Base-by-base conservation (phyloP, 2,329 filamentous ascomycete species). In the Dactylellina leptospora region DNA sequence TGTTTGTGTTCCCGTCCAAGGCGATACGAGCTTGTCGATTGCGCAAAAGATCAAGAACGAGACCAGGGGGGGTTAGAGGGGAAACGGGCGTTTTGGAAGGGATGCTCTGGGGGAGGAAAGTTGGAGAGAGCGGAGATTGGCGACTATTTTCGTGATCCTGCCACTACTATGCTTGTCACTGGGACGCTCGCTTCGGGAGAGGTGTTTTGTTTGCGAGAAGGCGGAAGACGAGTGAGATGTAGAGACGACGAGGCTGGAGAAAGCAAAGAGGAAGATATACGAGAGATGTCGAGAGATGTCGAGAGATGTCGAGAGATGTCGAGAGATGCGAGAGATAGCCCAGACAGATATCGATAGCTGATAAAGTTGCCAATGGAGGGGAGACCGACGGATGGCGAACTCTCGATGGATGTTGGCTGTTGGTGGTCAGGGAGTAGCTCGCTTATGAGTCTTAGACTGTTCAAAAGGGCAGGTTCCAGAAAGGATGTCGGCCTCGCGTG, bases 271-370 rank as follows among this genome's bases (percentile, higher is more conserved):
- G 44, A 18, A 18, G 25, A 74, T 73, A 20, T 73, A 74, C 75
- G 74, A 75, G n/a, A 23, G 40, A 64, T 68, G 45, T 70, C 73
- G 33, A 76, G 73, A 10, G 75, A 76, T 40, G 53, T 74, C 54
- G 53, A 66, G 47, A 59, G 74, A 64, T 4, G 48, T 23, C 10
- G 23, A 44, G 47, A 75, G 62, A 72, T 69, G 55, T 62, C 48
- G 69, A 68, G 56, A 70, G 66, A 74, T 42, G 66, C 40, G 47
- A 73, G 61, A 45, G 20, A n/a, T 70, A 75, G 55, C 48, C 74
- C 70, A 62, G 75, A 74, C 62, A 66, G 62, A 61, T 42, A 20
- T 42, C 51, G 53, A 40, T 36, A 59, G 45, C 30, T 74, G 27
- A 44, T 59, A 50, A 51, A 9, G 48, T 63, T 76, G 71, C 72